phyloP scores from a whole-genome alignment of 345 rosid genomes.

The Rhizophora apiculata region DNA sequence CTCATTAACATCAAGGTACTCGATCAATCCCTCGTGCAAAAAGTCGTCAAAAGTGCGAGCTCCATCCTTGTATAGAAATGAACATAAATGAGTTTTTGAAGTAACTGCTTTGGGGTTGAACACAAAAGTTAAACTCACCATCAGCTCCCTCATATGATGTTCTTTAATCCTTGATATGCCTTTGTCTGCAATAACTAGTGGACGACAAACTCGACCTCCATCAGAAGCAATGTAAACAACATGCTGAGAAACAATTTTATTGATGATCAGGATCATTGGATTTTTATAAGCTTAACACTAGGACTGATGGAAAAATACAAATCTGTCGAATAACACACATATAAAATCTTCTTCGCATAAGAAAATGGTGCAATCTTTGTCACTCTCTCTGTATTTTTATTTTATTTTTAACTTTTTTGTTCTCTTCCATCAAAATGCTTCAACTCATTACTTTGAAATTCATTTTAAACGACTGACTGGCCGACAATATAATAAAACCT shows the following conservation, averaged over 20 bases:
- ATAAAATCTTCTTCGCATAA: too few species aligned
- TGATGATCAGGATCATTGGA: slow-evolving; percentile 5
- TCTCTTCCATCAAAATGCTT: too few species aligned
- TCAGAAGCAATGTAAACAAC: slow-evolving; percentile 94
- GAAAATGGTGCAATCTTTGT: too few species aligned
- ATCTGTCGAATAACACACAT: too few species aligned
- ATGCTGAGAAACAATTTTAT: slow-evolving; percentile 41
- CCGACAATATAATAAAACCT: too few species aligned
- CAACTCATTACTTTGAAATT: too few species aligned
- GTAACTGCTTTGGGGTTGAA: slow-evolving; percentile 3
- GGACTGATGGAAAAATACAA: too few species aligned
- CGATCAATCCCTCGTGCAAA: slow-evolving; percentile 82
- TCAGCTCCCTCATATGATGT: slow-evolving; percentile 85
- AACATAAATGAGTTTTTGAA: slow-evolving; percentile 19
- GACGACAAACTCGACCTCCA: slow-evolving; percentile 99
- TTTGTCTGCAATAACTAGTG: slow-evolving; percentile 91
- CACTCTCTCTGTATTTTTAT: too few species aligned
- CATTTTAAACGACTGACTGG: too few species aligned
- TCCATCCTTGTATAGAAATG: slow-evolving; percentile 57
- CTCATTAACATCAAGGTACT: slow-evolving; percentile 96
- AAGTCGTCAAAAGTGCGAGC: slow-evolving; percentile 84
- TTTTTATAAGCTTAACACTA: too few species aligned
- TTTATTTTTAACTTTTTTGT: too few species aligned
- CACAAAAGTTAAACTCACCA: slow-evolving; percentile 42
- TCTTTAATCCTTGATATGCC: slow-evolving; percentile 86